Evolutionary conservation across 495 filamentous ascomycete species (phyloP).

Genomic region (Tuber magnatum): DNA sequence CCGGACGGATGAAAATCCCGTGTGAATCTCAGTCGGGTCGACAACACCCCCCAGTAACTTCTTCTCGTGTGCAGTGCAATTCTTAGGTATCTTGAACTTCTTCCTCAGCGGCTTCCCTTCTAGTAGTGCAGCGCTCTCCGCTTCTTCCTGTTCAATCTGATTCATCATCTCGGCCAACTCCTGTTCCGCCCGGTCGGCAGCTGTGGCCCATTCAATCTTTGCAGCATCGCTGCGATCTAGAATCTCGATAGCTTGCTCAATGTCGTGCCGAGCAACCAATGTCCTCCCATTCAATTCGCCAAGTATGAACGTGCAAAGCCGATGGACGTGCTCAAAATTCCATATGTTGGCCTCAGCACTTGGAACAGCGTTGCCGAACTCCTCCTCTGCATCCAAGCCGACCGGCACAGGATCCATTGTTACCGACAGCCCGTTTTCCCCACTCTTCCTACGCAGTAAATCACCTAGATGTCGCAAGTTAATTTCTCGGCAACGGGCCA

Average conservation of each 20-base stretch:
- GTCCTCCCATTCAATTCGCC: slow-evolving; percentile 41
- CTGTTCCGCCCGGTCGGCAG: slow-evolving; percentile 41
- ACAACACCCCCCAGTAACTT: slow-evolving; percentile 73
- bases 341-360: slow-evolving; percentile 52
- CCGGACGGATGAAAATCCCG: slow-evolving; percentile 77
- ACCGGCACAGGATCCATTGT: slow-evolving; percentile 23
- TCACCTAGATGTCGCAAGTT: slow-evolving; percentile 65
- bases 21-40: slow-evolving; percentile 70
- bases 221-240: slow-evolving; percentile 46
- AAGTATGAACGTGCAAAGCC: slow-evolving; percentile 55
- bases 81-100: slow-evolving; percentile 45
- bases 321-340: slow-evolving; percentile 56
- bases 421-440: slow-evolving; percentile 29
- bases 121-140: slow-evolving; percentile 7
- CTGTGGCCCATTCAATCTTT: slow-evolving; percentile 44
- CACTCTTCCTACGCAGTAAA: slow-evolving; percentile 48
- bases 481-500: slow-evolving; percentile 52
- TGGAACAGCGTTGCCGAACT: slow-evolving; percentile 23
- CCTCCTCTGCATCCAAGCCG: slow-evolving; percentile 26
- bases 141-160: slow-evolving; percentile 24
- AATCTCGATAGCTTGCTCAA: slow-evolving; percentile 43
- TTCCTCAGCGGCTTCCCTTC: slow-evolving; percentile 32
- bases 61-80: slow-evolving; percentile 68
- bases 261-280: slow-evolving; percentile 23
- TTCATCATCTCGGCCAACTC: slow-evolving; percentile 22